Evolutionary conservation across 2,329 filamentous ascomycete species (phyloP).

Genomic region (Chalaropsis ovoidea): DNA sequence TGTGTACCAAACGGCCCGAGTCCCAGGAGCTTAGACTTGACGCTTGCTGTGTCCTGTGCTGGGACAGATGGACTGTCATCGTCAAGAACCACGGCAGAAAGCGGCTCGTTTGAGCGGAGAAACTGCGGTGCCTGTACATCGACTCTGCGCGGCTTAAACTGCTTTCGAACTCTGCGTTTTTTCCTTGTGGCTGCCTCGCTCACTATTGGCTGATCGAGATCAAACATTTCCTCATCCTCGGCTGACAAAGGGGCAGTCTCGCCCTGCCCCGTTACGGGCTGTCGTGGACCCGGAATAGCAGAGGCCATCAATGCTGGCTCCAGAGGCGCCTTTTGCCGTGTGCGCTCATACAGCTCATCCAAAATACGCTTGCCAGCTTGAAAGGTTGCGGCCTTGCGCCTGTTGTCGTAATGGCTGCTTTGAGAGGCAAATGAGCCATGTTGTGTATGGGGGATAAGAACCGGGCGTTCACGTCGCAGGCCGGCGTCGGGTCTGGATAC

Average conservation of each 20-base stretch:
- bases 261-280: neutral
- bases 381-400: conserved; percentile 34
- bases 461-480: conserved; percentile 13
- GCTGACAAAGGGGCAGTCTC: neutral
- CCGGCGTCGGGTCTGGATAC: conserved; percentile 16
- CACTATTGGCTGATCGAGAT: neutral
- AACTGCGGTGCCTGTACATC: conserved; percentile 46
- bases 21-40: conserved; percentile 37
- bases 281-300: neutral
- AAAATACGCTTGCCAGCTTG: conserved; percentile 43
- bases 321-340: conserved; percentile 30
- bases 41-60: neutral
- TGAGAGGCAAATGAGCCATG: neutral
- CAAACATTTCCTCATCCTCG: conserved; percentile 17
- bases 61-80: conserved; percentile 11
- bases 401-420: neutral
- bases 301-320: conserved; percentile 22
- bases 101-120: conserved; percentile 44
- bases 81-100: conserved; percentile 29
- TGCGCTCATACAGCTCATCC: conserved; percentile 44
- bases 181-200: conserved; percentile 23
- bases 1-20: conserved; percentile 51
- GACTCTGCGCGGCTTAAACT: conserved; percentile 36
- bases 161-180: conserved; percentile 36
- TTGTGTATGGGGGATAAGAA: neutral